Evolutionary conservation across 2,329 filamentous ascomycete species (phyloP), one percentile per base, ranked within the genome.

Genomic region (Aspergillus hortae): DNA sequence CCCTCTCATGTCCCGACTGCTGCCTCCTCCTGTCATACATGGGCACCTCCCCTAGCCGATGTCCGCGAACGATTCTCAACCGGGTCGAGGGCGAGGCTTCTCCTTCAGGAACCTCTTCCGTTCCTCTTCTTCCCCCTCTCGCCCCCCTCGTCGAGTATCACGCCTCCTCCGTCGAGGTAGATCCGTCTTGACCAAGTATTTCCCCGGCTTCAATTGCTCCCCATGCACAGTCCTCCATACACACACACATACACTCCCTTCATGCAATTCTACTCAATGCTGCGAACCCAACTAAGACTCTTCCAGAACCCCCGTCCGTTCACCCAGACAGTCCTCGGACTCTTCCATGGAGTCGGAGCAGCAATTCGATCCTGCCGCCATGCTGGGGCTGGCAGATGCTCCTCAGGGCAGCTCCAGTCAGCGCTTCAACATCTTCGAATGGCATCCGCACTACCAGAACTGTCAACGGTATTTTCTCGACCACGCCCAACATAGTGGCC

Each of bases 401-500:
- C 67, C 71, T 6, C 68, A 69, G 19, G 66, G 61, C 19, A 53
- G 70, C 43, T 67, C 70, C 52, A 73, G 75, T 53, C 70, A 76
- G 49, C 74, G 78, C 56, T 84, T 76, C 55, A 74, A 77, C 70
- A 88, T 96, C 58, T 87, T 96, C 68, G 88, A 91, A 55, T 97
- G 94, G 94, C 89, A 95, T 69, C 89, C 90, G 9, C 87, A 88
- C 54, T 95, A 95, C 70, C 87, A 94, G 72, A 91, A 85, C 59
- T 99, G 94, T 73, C 85, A 92, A 60, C 84, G 84, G 52, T 96
- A 92, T 75, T 99, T 97, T 67, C 78, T 97, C 64, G 90, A 96
- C 64, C 86, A 92, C 66, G 90, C 91, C 6, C 92, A 97, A 69
- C 86, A 95, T 70, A 88, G 85, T 57, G 82, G 80, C 15, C 83